phyloP scores from a whole-genome alignment of 768 basidiomycete genomes.

The Mycena sanguinolenta region DNA sequence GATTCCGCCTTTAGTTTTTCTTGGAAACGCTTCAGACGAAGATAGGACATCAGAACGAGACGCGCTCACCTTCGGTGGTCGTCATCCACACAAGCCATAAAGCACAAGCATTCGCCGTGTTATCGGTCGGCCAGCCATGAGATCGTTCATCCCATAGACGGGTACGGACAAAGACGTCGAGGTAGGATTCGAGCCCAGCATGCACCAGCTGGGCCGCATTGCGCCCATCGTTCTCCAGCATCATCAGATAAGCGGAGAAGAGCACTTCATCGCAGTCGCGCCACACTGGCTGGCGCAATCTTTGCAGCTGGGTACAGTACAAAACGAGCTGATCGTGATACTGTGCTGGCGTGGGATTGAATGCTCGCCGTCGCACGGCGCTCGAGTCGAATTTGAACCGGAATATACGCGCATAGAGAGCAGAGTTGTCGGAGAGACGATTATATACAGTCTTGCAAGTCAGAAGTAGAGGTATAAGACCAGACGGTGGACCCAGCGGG shows the following conservation, averaged over 20 bases:
- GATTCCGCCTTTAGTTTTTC: conserved; percentile 48
- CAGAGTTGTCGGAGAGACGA: conserved; percentile 48
- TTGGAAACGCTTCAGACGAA: conserved; percentile 21
- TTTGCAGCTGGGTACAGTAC: conserved; percentile 55
- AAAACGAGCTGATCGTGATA: conserved; percentile 52
- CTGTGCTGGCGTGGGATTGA: conserved; percentile 50
- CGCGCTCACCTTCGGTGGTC: conserved; percentile 61
- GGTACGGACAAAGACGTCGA: conserved; percentile 59
- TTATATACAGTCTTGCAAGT: conserved; percentile 56
- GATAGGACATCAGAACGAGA: conserved; percentile 1
- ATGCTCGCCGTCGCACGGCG: conserved; percentile 65
- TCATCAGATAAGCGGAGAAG: conserved; percentile 65
- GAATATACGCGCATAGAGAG: conserved; percentile 69
- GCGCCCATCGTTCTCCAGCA: conserved; percentile 77
- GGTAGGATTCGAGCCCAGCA: conserved; percentile 62
- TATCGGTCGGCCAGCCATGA: conserved; percentile 73
- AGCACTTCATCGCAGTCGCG: conserved; percentile 55
- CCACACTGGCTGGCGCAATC: conserved; percentile 51
- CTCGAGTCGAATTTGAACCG: conserved; percentile 66
- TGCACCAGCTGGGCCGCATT: conserved; percentile 69
- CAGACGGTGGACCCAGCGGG: conserved; percentile 60
- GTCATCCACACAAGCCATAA: conserved; percentile 78
- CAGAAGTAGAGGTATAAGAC: conserved; percentile 63
- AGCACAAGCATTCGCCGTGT: conserved; percentile 60
- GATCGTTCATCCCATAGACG: conserved; percentile 58